phyloP scores from a whole-genome alignment of 495 filamentous ascomycete species.

The Choiromyces venosus region DNA sequence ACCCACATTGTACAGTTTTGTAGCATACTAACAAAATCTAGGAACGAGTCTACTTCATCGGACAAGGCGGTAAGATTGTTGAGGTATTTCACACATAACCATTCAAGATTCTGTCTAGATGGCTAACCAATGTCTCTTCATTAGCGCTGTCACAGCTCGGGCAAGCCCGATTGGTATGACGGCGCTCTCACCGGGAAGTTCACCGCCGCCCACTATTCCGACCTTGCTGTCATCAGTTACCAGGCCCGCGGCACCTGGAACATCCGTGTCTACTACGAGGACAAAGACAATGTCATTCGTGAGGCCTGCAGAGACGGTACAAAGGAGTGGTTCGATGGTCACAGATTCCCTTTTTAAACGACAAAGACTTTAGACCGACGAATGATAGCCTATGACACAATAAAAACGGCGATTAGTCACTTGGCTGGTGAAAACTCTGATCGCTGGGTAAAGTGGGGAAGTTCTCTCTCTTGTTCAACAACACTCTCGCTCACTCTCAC shows the following conservation, averaged over 20 bases:
- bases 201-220: constrained; percentile 14
- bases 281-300: constrained; percentile 7
- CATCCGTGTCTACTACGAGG: constrained; percentile 29
- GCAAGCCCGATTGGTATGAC: constrained; percentile 15
- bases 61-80: too few species aligned
- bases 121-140: background rate
- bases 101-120: too few species aligned
- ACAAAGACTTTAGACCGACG: too few species aligned
- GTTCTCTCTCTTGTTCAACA: too few species aligned
- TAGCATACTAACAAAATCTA: background rate
- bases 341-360: too few species aligned
- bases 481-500: too few species aligned
- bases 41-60: too few species aligned
- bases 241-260: background rate
- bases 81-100: too few species aligned
- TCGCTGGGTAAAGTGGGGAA: too few species aligned
- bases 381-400: too few species aligned
- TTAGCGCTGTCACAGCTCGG: constrained; percentile 12
- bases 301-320: constrained; percentile 9
- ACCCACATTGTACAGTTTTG: background rate
- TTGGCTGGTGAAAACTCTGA: too few species aligned
- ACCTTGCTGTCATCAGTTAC: constrained; percentile 11
- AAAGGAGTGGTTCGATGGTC: constrained; percentile 13
- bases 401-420: too few species aligned
- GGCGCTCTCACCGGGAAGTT: constrained; percentile 21